A percentile compares a stretch with the other conserved stretches of the same genome.
phyloP scores from a whole-genome alignment of 768 basidiomycete genomes.

The Lentinus brumalis region DNA sequence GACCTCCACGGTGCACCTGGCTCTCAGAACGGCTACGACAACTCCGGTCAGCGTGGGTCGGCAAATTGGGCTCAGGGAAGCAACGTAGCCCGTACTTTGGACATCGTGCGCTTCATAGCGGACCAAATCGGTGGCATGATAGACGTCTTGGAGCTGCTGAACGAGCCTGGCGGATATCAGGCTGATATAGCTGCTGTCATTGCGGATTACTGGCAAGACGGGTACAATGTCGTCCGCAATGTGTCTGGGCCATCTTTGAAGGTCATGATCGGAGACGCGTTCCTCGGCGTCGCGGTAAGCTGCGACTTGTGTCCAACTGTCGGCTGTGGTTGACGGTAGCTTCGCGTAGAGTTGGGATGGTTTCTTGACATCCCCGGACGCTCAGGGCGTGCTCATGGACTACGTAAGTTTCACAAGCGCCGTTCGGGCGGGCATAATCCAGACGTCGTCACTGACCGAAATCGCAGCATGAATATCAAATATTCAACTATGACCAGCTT shows the following conservation, averaged over 20 bases:
- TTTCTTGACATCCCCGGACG: conserved; percentile 56
- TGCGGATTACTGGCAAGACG: conserved; percentile 58
- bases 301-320: neutral
- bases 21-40: conserved; percentile 65
- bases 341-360: conserved; percentile 52
- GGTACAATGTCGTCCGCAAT: conserved; percentile 58
- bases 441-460: neutral
- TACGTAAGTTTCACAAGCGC: conserved; percentile 41
- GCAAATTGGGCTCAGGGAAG: conserved; percentile 54
- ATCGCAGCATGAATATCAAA: conserved; percentile 68
- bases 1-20: conserved; percentile 79
- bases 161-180: conserved; percentile 65
- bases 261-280: conserved; percentile 76
- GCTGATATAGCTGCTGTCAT: conserved; percentile 47
- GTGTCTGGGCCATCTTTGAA: conserved; percentile 49
- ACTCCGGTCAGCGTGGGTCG: conserved; percentile 62
- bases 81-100: conserved; percentile 56
- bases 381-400: conserved; percentile 67
- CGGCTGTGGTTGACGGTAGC: neutral
- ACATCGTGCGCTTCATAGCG: conserved; percentile 57
- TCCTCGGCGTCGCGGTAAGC: conserved; percentile 57
- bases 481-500: conserved; percentile 63
- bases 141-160: conserved; percentile 67
- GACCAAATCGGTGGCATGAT: conserved; percentile 56
- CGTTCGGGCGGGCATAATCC: too few relatives aligned